phyloP scores from a whole-genome alignment of 129 eudicot genomes.

The Chrysanthemum makinoi region DNA sequence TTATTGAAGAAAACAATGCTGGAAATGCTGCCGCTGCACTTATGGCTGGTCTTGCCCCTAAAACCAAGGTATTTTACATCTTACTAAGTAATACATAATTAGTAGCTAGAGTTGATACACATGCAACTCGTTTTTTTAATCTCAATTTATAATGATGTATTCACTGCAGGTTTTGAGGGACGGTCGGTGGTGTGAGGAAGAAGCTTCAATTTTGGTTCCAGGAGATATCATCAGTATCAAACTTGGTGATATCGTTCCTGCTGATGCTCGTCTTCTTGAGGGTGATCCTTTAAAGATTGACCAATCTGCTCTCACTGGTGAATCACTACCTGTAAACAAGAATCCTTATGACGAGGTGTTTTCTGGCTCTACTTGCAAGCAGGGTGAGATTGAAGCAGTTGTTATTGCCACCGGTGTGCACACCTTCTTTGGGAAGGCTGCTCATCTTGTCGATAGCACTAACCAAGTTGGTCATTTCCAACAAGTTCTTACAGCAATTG shows the following conservation, averaged over 20 bases:
- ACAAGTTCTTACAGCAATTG: slow-evolving; percentile 76
- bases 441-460: slow-evolving; percentile 89
- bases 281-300: slow-evolving; percentile 86
- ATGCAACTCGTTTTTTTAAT: background rate
- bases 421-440: slow-evolving; percentile 90
- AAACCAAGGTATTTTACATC: slow-evolving; percentile 55
- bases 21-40: slow-evolving; percentile 96
- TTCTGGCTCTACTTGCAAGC: slow-evolving; percentile 93
- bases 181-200: slow-evolving; percentile 87
- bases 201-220: slow-evolving; percentile 77
- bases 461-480: slow-evolving; percentile 91
- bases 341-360: slow-evolving; percentile 75
- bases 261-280: slow-evolving; percentile 89
- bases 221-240: slow-evolving; percentile 87
- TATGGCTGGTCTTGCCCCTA: slow-evolving; percentile 97
- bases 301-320: slow-evolving; percentile 89
- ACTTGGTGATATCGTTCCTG: slow-evolving; percentile 79
- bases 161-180: slow-evolving; percentile 62
- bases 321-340: slow-evolving; percentile 82
- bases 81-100: background rate
- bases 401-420: slow-evolving; percentile 91
- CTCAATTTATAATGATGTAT: background rate
- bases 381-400: slow-evolving; percentile 82
- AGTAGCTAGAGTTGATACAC: background rate
- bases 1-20: slow-evolving; percentile 88